Conservation (phyloP, 2,329 filamentous ascomycete genomes). For the Conoideocrella luteorostrata region DNA sequence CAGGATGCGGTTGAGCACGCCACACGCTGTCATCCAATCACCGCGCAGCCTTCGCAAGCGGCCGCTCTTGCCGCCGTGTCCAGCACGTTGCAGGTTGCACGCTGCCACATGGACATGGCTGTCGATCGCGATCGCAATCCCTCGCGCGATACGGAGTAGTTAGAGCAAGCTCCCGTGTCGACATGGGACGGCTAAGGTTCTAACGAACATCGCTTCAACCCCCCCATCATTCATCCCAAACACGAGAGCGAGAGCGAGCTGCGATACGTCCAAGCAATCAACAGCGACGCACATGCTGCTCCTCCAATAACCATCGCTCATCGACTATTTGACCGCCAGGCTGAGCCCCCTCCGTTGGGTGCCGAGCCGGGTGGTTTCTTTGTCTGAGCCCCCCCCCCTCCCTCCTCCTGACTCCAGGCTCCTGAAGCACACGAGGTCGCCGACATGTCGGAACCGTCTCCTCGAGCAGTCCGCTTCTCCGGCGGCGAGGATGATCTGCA, state of each 20-base stretch:
- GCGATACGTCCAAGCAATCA: background rate
- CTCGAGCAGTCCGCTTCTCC: slow-evolving; percentile 52
- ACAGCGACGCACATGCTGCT: background rate
- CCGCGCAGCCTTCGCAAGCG: no score
- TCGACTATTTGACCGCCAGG: slow-evolving; percentile 7
- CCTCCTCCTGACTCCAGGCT: background rate
- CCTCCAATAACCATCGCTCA: background rate
- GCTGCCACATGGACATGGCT: no score
- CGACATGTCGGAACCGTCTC: slow-evolving; percentile 41
- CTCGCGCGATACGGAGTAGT: no score
- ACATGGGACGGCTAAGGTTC: no score
- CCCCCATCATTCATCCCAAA: no score
- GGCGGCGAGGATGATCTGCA: slow-evolving; percentile 38
- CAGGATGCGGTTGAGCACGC: no score
- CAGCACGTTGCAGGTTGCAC: no score
- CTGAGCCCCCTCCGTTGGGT: slow-evolving; percentile 8
- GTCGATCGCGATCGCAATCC: no score
- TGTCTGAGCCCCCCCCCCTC: slow-evolving; percentile 1
- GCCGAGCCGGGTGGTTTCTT: slow-evolving; percentile 4
- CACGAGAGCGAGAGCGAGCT: background rate
- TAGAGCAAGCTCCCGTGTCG: no score
- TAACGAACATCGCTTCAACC: no score
- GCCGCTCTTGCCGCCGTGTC: no score
- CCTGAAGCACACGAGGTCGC: background rate
- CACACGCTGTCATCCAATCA: no score